phyloP scores from a whole-genome alignment of 768 basidiomycete species.

The Lepiota brunneoincarnata region DNA sequence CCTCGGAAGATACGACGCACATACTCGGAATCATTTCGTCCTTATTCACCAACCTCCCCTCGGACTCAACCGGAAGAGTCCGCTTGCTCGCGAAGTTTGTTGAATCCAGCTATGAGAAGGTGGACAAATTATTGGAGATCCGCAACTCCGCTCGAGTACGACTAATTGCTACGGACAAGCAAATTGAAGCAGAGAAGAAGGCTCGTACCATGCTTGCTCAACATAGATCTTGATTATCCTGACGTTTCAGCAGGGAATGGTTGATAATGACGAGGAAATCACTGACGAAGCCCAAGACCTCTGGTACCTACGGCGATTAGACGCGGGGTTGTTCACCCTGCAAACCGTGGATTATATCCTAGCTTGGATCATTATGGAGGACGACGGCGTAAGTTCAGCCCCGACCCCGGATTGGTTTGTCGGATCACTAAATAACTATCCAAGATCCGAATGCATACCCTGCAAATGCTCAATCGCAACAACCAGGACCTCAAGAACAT shows the following conservation, averaged over 20 bases:
- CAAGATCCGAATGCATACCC: constrained; percentile 76
- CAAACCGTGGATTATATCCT: constrained; percentile 94
- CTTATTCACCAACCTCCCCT: constrained; percentile 81
- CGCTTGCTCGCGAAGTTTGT: constrained; percentile 93
- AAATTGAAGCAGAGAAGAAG: constrained; percentile 69
- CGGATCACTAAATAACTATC: not conserved
- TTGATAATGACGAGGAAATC: constrained; percentile 55
- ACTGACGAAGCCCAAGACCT: constrained; percentile 64
- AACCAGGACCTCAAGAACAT: constrained; percentile 71
- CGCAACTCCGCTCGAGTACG: constrained; percentile 67
- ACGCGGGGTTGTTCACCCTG: constrained; percentile 83
- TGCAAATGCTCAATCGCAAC: constrained; percentile 73
- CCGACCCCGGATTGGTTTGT: not conserved
- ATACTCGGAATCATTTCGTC: constrained; percentile 87
- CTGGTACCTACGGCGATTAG: constrained; percentile 85
- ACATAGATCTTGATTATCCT: not conserved
- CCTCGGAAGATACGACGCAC: constrained; percentile 83
- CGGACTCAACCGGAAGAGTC: constrained; percentile 77
- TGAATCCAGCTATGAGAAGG: constrained; percentile 89
- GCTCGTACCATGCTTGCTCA: constrained; percentile 29
- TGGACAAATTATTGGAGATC: constrained; percentile 89
- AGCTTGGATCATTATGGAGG: constrained; percentile 96
- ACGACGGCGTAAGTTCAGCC: constrained; percentile 78
- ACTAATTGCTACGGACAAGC: constrained; percentile 57
- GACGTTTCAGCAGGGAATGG: constrained; percentile 42